These are phyloP conservation scores for Phoma herbarum DNA, from an alignment of 2,329 filamentous ascomycete species.

Conservation along the genomic window DNA sequence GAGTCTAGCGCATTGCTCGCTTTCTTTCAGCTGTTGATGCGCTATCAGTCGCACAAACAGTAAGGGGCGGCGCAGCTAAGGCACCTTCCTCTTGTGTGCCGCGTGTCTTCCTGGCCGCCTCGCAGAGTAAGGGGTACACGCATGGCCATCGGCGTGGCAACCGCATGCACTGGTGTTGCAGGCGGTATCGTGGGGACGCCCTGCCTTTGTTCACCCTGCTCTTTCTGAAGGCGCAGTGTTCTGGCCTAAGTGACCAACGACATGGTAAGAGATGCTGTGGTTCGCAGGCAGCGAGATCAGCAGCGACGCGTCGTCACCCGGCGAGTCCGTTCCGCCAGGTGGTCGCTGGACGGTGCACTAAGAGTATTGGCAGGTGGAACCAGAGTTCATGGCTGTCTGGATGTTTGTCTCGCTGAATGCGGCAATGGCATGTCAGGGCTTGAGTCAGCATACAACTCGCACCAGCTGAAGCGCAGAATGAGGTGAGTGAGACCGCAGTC, in stretches of 20 bases:
- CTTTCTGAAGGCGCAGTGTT: constrained; percentile 3
- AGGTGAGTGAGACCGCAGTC: constrained; percentile 8
- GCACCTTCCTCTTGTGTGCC: neutral
- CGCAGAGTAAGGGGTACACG: constrained; percentile 5
- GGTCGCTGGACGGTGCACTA: constrained; percentile 14
- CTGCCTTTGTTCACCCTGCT: constrained; percentile 7
- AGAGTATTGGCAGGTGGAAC: constrained; percentile 18
- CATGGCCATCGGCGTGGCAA: constrained; percentile 14
- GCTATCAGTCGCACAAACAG: constrained; percentile 9
- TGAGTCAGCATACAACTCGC: neutral
- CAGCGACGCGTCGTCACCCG: constrained; percentile 3
- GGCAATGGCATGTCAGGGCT: constrained; percentile 1
- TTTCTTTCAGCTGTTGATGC: constrained; percentile 10
- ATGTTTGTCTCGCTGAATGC: constrained; percentile 6
- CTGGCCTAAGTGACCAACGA: neutral
- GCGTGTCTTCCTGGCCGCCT: neutral
- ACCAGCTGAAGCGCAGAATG: constrained; percentile 1
- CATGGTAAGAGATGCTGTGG: neutral
- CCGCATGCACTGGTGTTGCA: constrained; percentile 18
- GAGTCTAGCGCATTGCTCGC: neutral
- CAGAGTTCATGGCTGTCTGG: neutral
- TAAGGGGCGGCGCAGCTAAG: constrained; percentile 7
- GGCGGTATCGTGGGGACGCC: constrained; percentile 1
- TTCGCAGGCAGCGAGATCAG: neutral
- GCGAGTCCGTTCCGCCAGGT: constrained; percentile 10